phyloP scores from a whole-genome alignment of 441 rosid genomes.

The Bocquillonia castaneifolia region DNA sequence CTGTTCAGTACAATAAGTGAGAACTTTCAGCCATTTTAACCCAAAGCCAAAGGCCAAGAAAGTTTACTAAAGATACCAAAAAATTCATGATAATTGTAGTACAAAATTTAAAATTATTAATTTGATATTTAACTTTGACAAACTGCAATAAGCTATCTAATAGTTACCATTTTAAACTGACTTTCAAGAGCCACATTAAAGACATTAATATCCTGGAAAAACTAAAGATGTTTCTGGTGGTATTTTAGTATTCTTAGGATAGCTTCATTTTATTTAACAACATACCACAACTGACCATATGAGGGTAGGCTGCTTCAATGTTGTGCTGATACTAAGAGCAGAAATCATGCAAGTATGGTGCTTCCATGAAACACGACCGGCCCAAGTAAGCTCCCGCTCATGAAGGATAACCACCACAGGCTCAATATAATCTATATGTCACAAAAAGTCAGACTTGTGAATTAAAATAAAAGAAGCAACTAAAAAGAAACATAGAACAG shows the following conservation, averaged over 20 bases:
- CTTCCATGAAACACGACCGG: constrained; percentile 93
- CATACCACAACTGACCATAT: constrained; percentile 78
- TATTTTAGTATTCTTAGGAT: constrained; percentile 9
- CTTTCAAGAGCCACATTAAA: constrained; percentile 2
- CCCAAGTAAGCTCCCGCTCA: constrained; percentile 95
- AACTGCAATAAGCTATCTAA: background rate
- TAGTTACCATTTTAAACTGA: background rate
- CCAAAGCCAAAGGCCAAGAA: constrained; percentile 6
- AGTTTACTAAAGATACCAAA: constrained; percentile 12
- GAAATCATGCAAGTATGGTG: constrained; percentile 94
- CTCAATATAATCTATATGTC: constrained; percentile 81
- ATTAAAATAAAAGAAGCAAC: constrained; percentile 22
- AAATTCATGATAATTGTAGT: background rate
- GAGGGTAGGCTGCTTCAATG: constrained; percentile 91
- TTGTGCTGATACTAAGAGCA: constrained; percentile 93
- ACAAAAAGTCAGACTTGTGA: constrained; percentile 21
- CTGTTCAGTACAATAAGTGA: constrained; percentile 9
- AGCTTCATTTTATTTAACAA: constrained; percentile 31
- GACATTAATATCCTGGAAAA: constrained; percentile 6
- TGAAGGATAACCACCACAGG: constrained; percentile 98
- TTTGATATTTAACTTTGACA: background rate
- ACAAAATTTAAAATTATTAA: constrained; percentile 5
- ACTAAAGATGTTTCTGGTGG: background rate
- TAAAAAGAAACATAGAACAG: background rate
- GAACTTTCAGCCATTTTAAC: constrained; percentile 8